Evolutionary conservation across 306 rosid genomes (phyloP), one percentile per base, ranked within the genome.

Genomic region (Glycine tomentella): DNA sequence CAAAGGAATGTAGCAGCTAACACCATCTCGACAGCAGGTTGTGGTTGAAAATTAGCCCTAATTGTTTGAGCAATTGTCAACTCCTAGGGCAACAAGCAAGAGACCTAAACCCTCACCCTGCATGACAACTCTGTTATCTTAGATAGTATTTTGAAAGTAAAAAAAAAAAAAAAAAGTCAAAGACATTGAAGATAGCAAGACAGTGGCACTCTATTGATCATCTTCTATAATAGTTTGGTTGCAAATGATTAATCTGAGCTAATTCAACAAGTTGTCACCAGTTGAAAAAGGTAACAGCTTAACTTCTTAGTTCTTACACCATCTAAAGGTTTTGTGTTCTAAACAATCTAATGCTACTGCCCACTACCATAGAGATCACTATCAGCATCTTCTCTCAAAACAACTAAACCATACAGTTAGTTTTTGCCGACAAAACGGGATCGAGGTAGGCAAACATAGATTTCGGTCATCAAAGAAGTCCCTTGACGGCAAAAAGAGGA

Each of bases 41-140:
- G 91, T 85, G 88, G 87, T 88, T 89, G 98, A 89, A 80, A 87
- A 82, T 86, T 82, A 85, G 84, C 90, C 91, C 93, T 90, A 94
- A 93, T 77, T 86, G 77, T 84, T 85, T 77, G 89, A 88, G 90
- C 92, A 89, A 88, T 85, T 85, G 90, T 87, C 91, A 90, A 90
- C 92, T 90, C 97, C 95, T 90, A 90, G 77, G 85, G 98, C 90
- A 90, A 90, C 89, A 92, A 83, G 91, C 91, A 25, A 25, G 31
- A 25, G 31, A 25, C 31, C 31, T 25, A 25, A 25, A 25, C 31
- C 31, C 31, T 25, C 31, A 25, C 31, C 31, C 31, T 25, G 31
- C 31, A 25, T 25, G 86, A 85, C 82, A 84, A 91, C 93, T 86
- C 85, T 83, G 88, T 85, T 75, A 91, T 76, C 87, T 83, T 87